Percentiles rank a stretch among this genome's conserved stretches.
Conservation (phyloP, 768 basidiomycete genomes). For the Ramaria sp. region DNA sequence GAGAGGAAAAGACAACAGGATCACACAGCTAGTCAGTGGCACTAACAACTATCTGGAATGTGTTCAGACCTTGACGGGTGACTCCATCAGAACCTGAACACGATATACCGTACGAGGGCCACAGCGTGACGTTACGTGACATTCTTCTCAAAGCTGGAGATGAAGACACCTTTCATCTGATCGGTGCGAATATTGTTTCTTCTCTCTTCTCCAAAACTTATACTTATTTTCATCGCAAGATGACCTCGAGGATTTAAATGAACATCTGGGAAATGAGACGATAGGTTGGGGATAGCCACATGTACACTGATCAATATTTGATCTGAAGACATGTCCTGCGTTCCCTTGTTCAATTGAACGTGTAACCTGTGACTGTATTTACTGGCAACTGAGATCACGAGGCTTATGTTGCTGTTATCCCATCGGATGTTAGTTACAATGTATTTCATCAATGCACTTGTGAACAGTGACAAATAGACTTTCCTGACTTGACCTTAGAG, state of each 20-base stretch:
- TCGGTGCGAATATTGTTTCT: background rate
- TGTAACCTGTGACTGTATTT: no score
- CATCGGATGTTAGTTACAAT: no score
- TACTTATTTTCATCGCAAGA: background rate
- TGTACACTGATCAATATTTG: background rate
- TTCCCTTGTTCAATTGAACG: no score
- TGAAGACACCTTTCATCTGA: background rate
- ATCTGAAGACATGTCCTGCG: no score
- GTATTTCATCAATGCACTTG: no score
- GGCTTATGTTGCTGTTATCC: no score
- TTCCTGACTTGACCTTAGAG: no score
- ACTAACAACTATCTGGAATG: background rate
- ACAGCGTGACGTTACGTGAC: constrained; percentile 39
- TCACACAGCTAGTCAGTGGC: background rate
- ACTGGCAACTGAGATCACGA: no score
- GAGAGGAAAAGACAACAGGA: background rate
- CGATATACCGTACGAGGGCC: constrained; percentile 27
- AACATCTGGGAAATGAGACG: background rate
- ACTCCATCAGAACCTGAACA: constrained; percentile 14
- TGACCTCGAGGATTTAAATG: background rate
- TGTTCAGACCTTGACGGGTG: background rate
- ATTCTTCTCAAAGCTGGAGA: constrained; percentile 27
- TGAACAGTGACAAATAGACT: no score
- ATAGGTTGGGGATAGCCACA: background rate
- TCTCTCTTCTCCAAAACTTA: background rate